Evolutionary conservation across 208 protist species (phyloP), one percentile per base, ranked within the genome.

Genomic region (Leishmania arabica): DNA sequence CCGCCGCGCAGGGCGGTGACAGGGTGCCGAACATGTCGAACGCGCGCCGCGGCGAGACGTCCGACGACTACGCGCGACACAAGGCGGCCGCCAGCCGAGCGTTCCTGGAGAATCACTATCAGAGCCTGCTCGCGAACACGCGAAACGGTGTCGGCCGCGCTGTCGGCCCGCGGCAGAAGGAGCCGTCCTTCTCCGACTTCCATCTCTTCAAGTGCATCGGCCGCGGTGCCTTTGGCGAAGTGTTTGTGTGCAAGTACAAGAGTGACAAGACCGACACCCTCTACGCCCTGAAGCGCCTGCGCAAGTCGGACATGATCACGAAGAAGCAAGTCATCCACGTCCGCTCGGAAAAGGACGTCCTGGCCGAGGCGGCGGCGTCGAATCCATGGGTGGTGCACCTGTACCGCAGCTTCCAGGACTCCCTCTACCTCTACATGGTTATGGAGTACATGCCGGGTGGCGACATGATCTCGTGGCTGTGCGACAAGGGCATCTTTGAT

Each of bases 401-500:
- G 11, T 91, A 97, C 78, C 89, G 90, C n/a, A 97, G 91, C 80
- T 99, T 99, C 70, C 96, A 99, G 86, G 96, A 98, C 80, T 86
- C 96, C 27, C 76, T 93, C 37, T 96, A 98, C 77, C 87, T 99
- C 5, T 98, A 98, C 86, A 95, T 99, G 89, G 89, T 98, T 45
- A 98, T 99, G 96, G 96, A 99, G 78, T 99, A 98, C 89, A 95
- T 98, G 88, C 95, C 96, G 0, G 97, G 91, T 17, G 96, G 97
- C 5, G 97, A 99, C 80, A 95, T 99, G 94, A 98, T 98, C 75
- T 92, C 91, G 66, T 98, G 94, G 95, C 82, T 99, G 34, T 95
- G 93, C 70, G 84, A 97, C 51, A 97, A 97, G 79, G 91, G 90
- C 27, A 89, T 95, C 66, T 98, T 99, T 80, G 90, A 95, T 81